Evolutionary conservation across 1,284 basidiomycete genomes (phyloP).

Genomic region (Irpex sp.): DNA sequence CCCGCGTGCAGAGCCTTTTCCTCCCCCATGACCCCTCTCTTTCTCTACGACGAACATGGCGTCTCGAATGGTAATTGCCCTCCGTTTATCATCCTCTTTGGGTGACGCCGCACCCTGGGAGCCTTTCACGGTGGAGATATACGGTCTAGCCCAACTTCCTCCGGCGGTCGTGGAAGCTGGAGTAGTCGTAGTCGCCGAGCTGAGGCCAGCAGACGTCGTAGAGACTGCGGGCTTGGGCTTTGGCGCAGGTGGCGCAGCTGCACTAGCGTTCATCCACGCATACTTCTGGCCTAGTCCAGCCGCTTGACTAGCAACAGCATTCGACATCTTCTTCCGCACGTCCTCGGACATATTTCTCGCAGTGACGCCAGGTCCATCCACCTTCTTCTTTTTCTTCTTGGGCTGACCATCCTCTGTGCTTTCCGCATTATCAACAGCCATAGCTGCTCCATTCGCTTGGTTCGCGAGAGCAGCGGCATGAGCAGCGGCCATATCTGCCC

Average conservation of each 20-base stretch:
- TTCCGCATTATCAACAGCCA: constrained; percentile 25
- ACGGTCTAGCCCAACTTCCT: constrained; percentile 58
- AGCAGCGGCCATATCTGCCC: constrained; percentile 61
- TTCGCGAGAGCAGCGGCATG: constrained; percentile 58
- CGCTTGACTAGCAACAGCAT: constrained; percentile 81
- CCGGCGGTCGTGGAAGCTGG: constrained; percentile 25
- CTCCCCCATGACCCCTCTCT: constrained; percentile 74
- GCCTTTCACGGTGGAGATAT: constrained; percentile 43
- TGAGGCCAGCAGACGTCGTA: constrained; percentile 24
- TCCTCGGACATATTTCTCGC: constrained; percentile 86
- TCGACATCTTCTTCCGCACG: constrained; percentile 83
- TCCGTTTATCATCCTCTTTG: constrained; percentile 50
- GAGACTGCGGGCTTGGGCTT: constrained; percentile 39
- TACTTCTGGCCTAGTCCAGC: constrained; percentile 75
- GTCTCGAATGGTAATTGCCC: constrained; percentile 64
- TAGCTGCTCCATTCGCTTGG: constrained; percentile 38
- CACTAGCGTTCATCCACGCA: constrained; percentile 76
- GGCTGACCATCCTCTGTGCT: constrained; percentile 45
- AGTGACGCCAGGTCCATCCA: constrained; percentile 73
- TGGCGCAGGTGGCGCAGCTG: constrained; percentile 34
- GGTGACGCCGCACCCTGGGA: constrained; percentile 26
- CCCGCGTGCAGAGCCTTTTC: constrained; percentile 62
- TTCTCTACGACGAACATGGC: constrained; percentile 76
- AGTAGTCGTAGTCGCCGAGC: constrained; percentile 27
- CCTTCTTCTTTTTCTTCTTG: constrained; percentile 79